Evolutionary conservation across 495 filamentous ascomycete species (phyloP), one percentile per base, ranked within the genome.

Genomic region (Mycothermus thermophilus): DNA sequence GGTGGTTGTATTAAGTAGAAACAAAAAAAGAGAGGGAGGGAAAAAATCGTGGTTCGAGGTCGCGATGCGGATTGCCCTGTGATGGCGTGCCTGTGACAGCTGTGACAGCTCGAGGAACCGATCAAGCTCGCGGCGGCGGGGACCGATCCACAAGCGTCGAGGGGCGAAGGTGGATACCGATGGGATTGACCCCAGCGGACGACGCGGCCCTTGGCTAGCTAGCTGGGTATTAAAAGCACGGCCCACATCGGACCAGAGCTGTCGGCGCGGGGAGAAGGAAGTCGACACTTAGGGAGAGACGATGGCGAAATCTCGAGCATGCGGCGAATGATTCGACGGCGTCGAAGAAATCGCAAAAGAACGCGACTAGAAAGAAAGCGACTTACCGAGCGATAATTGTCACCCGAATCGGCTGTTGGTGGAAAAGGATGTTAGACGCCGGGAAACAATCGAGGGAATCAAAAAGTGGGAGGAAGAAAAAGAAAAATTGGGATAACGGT

Each of bases 331-430:
- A n/a, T n/a, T n/a, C n/a, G n/a, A n/a, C n/a, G n/a, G n/a, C n/a
- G 21, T 26, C 19, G 10, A 11, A 19, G 15, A 31, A 19, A 7
- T 10, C 15, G n/a, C 5, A 20, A 20, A 31, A 20, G 16, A 5
- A 3, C 16, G 19, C 18, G 18, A 17, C 8, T 25, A 41, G 18
- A 13, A 27, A n/a, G 33, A 20, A 27, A 29, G 32, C n/a, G 30
- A 64, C 62, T 66, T 56, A 69, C 66, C 40, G 64, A 63, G 42
- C 64, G 64, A 42, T 68, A 68, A 27, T 55, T 67, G 41, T 68
- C 64, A 52, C 63, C 64, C 37, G 64, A 56, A 41, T 68, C 64
- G 41, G 66, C 66, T 69, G 45, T 56, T 35, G 34, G 40, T 24
- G 35, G 39, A 50, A 46, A 32, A 30, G 38, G 43, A 57, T 34